Base-by-base conservation (phyloP, 306 rosid genomes). In the Ormosia emarginata region DNA sequence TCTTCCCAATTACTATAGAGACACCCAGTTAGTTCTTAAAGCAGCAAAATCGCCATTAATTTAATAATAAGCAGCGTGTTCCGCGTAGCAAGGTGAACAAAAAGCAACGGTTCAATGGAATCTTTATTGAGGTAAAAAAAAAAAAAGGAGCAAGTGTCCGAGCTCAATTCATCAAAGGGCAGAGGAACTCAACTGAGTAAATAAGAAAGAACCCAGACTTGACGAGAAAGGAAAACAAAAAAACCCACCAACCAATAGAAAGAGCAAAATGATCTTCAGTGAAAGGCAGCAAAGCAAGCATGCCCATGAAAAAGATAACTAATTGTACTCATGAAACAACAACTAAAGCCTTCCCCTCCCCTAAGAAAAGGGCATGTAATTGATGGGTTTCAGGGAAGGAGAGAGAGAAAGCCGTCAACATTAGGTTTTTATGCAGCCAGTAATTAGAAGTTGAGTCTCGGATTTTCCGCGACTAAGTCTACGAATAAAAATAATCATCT, bases 381-480 rank as follows among this genome's bases (percentile, higher is more conserved):
- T 7, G 7, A 2, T 12, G 43, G 36, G 40, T 59, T 52, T 15
- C 62, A 30, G 17, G 77, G 74, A 43, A 68, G 55, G 18, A 61
- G 58, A 57, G 65, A 67, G n/a, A 36, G 55, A n/a, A 6, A 67
- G 41, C 13, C 29, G 79, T 74, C 86, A 82, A 79, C 55, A 52
- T 7, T 13, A 75, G 56, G 3, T 8, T 65, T 5, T 18, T 29
- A 1, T 7, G n/a, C 63, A 8, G 9, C 41, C 44, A 41, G 41
- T 32, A 32, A 57, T 13, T n/a, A 36, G 18, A 15, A 39, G 10
- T 37, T 41, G 61, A 52, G 68, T 39, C 0, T 41, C 9, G 46
- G 46, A 13, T 33, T 75, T 76, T 49, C 4, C 44, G 68, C 59
- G 87, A 84, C 87, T 59, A 39, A 73, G 84, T 84, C 81, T n/a